phyloP scores from a whole-genome alignment of 352 stramenopile species.

The Phytophthora hybrid region DNA sequence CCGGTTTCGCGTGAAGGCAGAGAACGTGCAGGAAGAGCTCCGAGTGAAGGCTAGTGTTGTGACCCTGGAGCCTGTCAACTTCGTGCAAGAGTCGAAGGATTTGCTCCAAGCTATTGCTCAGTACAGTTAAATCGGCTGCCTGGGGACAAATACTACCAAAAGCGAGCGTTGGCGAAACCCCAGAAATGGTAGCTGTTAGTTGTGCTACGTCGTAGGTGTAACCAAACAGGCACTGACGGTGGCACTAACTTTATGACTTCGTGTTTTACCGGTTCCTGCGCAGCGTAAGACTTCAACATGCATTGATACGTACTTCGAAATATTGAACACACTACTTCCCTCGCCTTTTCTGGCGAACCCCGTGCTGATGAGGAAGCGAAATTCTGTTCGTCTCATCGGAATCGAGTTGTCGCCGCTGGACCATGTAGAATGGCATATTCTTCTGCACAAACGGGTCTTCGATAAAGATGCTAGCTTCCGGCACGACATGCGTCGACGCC shows the following conservation, averaged over 20 bases:
- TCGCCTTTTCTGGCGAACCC: conserved; percentile 3
- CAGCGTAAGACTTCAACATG: conserved; percentile 6
- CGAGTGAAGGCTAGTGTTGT: conserved; percentile 95
- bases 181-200: conserved; percentile 7
- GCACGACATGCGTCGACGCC: conserved; percentile 55
- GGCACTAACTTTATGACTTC: conserved; percentile 41
- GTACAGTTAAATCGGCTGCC: conserved; percentile 65
- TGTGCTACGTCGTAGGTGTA: conserved; percentile 9
- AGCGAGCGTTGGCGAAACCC: conserved; percentile 3
- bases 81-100: conserved; percentile 92
- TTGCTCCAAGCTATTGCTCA: conserved; percentile 94
- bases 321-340: conserved; percentile 11
- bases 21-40: conserved; percentile 96
- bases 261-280: conserved; percentile 12
- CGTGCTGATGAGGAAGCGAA: conserved; percentile 14
- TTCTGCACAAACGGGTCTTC: conserved; percentile 57
- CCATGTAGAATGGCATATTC: conserved; percentile 67
- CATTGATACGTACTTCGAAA: neutral
- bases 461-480: conserved; percentile 67
- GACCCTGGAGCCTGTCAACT: conserved; percentile 94
- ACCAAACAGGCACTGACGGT: conserved; percentile 5
- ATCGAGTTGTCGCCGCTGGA: conserved; percentile 61
- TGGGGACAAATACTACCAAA: conserved; percentile 8
- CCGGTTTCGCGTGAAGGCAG: conserved; percentile 94
- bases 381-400: conserved; percentile 8